Conservation (phyloP, 148 eudicot species). For the Fagopyrum tataricum region DNA sequence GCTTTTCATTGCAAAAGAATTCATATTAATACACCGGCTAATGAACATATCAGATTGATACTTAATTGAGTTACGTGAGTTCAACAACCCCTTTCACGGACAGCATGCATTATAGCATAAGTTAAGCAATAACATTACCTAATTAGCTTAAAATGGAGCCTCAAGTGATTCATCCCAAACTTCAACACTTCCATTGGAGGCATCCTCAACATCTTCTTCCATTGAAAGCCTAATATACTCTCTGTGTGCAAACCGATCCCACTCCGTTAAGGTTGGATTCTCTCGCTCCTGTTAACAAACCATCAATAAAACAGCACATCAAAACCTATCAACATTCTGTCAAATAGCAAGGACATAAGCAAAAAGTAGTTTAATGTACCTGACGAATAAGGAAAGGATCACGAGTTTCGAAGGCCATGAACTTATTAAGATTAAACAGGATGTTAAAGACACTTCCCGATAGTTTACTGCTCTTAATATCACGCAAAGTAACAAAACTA, state of each 20-base stretch:
- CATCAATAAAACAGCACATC: neutral
- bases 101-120: neutral
- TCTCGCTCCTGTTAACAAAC: conserved; percentile 69
- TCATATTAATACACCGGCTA: neutral
- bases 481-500: conserved; percentile 60
- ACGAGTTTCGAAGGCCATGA: conserved; percentile 97
- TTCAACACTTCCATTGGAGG: conserved; percentile 96
- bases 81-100: neutral
- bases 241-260: conserved; percentile 98
- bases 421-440: conserved; percentile 90
- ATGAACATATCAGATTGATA: neutral
- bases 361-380: conserved; percentile 29
- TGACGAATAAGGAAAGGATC: conserved; percentile 98
- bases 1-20: neutral
- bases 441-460: conserved; percentile 85
- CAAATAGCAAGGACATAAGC: neutral
- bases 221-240: conserved; percentile 96
- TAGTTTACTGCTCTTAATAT: conserved; percentile 71
- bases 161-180: conserved; percentile 98
- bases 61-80: neutral
- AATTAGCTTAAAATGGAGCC: conserved; percentile 71
- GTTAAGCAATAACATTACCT: conserved; percentile 14
- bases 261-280: conserved; percentile 89
- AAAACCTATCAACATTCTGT: neutral
- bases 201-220: conserved; percentile 99